Conservation (phyloP, 306 rosid genomes). For the Datisca glomerata region DNA sequence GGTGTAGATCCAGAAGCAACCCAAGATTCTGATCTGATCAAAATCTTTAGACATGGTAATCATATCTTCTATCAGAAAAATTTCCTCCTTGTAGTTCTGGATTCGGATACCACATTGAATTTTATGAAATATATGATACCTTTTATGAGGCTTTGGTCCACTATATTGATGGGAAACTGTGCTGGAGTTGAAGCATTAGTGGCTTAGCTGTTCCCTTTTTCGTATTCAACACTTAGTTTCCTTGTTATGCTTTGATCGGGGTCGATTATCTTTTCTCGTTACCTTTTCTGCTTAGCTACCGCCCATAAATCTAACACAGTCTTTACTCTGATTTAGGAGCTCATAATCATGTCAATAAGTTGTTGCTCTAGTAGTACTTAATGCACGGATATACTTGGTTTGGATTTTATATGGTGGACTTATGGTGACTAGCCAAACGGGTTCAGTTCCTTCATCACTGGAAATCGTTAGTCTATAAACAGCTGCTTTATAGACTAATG, state of each 20-base stretch:
- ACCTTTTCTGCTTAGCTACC: no score
- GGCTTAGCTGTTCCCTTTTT: slow-evolving; percentile 8
- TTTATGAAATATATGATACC: neutral
- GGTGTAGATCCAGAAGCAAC: slow-evolving; percentile 50
- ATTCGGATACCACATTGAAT: neutral
- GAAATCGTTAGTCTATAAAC: no score
- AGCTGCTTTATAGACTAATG: no score
- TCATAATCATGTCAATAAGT: no score
- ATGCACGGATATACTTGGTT: no score
- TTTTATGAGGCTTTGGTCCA: neutral
- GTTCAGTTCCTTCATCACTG: no score
- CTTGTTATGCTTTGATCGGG: neutral
- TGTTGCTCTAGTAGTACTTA: no score
- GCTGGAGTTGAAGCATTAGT: slow-evolving; percentile 20
- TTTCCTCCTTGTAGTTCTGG: slow-evolving; percentile 12
- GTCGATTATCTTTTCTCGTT: no score
- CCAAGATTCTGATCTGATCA: slow-evolving; percentile 55
- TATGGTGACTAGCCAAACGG: no score
- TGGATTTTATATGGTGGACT: no score
- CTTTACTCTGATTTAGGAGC: no score
- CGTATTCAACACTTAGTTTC: slow-evolving; percentile 4
- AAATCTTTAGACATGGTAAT: slow-evolving; percentile 46
- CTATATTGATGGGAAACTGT: slow-evolving; percentile 26
- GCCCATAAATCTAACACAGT: no score
- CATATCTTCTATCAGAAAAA: slow-evolving; percentile 15